Conservation (phyloP, 2,329 filamentous ascomycete species). For the Pseudogymnoascus sp. region DNA sequence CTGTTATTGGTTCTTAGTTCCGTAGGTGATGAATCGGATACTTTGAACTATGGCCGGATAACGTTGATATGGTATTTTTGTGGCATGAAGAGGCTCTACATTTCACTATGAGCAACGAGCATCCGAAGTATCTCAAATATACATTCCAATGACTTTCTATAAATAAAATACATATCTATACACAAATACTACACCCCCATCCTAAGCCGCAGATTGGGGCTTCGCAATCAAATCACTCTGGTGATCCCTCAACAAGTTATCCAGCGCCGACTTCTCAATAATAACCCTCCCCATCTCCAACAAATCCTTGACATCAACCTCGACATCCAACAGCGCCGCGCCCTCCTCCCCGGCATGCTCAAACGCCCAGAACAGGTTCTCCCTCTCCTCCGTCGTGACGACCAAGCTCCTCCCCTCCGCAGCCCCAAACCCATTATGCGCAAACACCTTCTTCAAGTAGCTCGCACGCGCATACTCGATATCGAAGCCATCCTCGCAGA, state of each 20-base stretch:
- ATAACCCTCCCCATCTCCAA: conserved; percentile 77
- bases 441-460: conserved; percentile 60
- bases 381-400: conserved; percentile 54
- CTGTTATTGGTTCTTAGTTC: neutral
- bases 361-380: conserved; percentile 59
- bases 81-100: neutral
- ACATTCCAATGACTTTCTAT: neutral
- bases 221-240: conserved; percentile 48
- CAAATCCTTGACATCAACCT: conserved; percentile 93
- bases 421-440: conserved; percentile 60
- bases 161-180: conserved; percentile 10
- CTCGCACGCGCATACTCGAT: conserved; percentile 43
- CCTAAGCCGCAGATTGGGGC: neutral
- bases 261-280: conserved; percentile 73
- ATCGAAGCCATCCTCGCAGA: conserved; percentile 71
- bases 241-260: conserved; percentile 64
- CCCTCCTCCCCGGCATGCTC: conserved; percentile 56
- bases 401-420: conserved; percentile 63
- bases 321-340: conserved; percentile 57
- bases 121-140: neutral
- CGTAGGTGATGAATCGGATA: neutral
- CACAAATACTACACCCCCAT: neutral
- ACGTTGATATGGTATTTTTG: neutral
- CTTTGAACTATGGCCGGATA: neutral
- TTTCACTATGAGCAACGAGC: neutral